Base-by-base conservation (phyloP, 805 yeast genomes). In the Barnettozyma californica region DNA sequence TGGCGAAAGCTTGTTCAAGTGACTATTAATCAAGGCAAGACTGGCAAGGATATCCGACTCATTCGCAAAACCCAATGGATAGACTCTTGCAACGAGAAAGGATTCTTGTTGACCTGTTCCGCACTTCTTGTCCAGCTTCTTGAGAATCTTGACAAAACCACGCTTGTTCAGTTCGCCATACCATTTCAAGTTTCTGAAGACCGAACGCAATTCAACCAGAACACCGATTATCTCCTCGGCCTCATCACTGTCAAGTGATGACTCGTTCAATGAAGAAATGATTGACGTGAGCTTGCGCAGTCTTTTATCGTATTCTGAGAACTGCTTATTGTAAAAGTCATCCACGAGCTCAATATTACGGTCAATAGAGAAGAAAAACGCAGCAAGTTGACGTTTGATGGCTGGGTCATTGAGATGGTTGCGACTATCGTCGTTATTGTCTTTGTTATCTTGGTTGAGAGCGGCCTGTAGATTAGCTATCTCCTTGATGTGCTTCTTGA, bases 81-180 rank as follows among this genome's bases (percentile, higher is more conserved):
- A 71, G 29, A 90, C 80, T 57, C 92, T 79, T 1, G 92, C 77
- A 26, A 75, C 65, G 48, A 89, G 68, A 55, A 80, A 83, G n/a
- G 73, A 64, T 23, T 70, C 68, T 57, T 82, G 85, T 44, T 77
- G 76, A 46, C 66, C 64, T 0, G 86, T 78, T 7, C 86, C 85
- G 25, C 78, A 71, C 64, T 89, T 89, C 70, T 92, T 92, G 66
- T 92, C 97, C 57, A 91, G 73, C 61, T 91, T 91, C 69, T 91
- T 91, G 61, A 92, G 71, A 54, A 92, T 92, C 69, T 91, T 91
- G 46, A 82, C 77, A 57, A 90, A 87, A 0, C 96, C 98, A 52
- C 95, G 81, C 61, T 85, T 87, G 70, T 91, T 91, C 58, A 91
- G 78, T 61, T 92, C 97, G 21, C 95, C 95, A 64, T 79, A 91